Conservation (phyloP, 441 rosid species). For the Adansonia grandidieri region DNA sequence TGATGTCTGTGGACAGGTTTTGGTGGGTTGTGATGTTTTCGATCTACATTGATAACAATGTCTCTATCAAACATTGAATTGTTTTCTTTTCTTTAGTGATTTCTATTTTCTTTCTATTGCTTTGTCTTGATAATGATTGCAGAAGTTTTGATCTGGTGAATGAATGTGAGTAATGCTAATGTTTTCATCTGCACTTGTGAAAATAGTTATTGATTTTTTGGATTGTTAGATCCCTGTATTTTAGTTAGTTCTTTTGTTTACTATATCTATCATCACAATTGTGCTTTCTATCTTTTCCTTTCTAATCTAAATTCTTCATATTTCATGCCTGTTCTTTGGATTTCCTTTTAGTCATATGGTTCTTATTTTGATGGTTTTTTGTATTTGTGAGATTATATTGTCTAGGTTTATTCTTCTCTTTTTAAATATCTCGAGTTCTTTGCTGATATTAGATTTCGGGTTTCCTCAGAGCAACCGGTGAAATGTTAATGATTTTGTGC, state of each 20-base stretch:
- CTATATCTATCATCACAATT: not conserved
- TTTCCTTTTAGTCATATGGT: conserved; percentile 5
- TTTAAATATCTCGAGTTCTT: not conserved
- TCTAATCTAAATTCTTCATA: conserved; percentile 9
- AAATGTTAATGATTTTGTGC: not conserved
- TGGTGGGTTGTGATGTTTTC: not conserved
- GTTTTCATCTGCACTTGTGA: not conserved
- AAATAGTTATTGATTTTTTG: not conserved
- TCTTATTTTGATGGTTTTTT: not conserved
- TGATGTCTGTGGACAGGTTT: not conserved
- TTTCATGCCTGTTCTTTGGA: not conserved
- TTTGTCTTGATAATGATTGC: not conserved
- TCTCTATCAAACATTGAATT: not conserved
- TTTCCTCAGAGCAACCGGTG: not conserved
- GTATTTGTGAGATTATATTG: not conserved
- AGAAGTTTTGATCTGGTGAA: conserved; percentile 18
- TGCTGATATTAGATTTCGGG: not conserved
- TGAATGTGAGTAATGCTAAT: not conserved
- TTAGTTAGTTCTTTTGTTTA: not conserved
- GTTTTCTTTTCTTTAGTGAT: not conserved
- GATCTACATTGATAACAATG: not conserved
- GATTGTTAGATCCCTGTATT: conserved; percentile 5
- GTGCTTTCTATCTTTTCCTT: not conserved
- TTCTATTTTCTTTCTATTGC: not conserved
- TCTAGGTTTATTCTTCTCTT: not conserved